These are phyloP conservation scores for Leucocoprinus birnbaumii DNA, from an alignment of 768 basidiomycete species.

Conservation along the genomic window DNA sequence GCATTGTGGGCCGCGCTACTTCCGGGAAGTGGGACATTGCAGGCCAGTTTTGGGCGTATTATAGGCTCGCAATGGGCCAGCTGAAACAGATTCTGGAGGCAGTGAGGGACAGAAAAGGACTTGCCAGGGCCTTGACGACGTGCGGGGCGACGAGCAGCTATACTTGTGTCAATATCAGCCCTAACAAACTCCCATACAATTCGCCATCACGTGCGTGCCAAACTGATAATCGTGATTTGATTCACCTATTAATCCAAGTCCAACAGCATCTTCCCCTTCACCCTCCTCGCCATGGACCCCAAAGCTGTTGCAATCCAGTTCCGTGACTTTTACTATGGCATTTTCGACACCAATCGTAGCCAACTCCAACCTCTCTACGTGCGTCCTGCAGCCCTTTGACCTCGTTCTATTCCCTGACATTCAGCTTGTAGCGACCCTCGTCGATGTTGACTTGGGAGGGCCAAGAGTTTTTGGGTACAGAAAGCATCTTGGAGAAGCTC, in stretches of 20 bases:
- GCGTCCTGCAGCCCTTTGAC: slow-evolving; percentile 27
- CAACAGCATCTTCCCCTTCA: slow-evolving; percentile 15
- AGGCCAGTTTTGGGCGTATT: not conserved
- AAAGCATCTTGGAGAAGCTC: slow-evolving; percentile 69
- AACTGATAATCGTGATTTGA: slow-evolving; percentile 10
- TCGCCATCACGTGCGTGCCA: slow-evolving; percentile 8
- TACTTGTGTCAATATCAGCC: slow-evolving; percentile 11
- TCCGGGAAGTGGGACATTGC: slow-evolving; percentile 37
- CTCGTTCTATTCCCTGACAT: slow-evolving; percentile 18
- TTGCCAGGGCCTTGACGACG: slow-evolving; percentile 7
- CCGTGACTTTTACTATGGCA: slow-evolving; percentile 77
- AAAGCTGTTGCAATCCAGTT: slow-evolving; percentile 76
- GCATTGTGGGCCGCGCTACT: slow-evolving; percentile 58
- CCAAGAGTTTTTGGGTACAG: slow-evolving; percentile 48
- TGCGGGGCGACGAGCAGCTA: slow-evolving; percentile 8
- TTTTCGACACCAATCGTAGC: slow-evolving; percentile 66
- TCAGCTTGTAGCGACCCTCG: slow-evolving; percentile 54
- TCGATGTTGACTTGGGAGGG: slow-evolving; percentile 92
- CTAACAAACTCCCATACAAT: slow-evolving; percentile 2
- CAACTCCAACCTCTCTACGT: slow-evolving; percentile 74
- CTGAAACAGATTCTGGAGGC: not conserved
- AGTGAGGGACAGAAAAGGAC: not conserved
- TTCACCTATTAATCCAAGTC: slow-evolving; percentile 12
- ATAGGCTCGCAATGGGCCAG: not conserved
- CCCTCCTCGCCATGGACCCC: slow-evolving; percentile 54